Conservation (phyloP, 805 yeast species). For the Millerago galiae region DNA sequence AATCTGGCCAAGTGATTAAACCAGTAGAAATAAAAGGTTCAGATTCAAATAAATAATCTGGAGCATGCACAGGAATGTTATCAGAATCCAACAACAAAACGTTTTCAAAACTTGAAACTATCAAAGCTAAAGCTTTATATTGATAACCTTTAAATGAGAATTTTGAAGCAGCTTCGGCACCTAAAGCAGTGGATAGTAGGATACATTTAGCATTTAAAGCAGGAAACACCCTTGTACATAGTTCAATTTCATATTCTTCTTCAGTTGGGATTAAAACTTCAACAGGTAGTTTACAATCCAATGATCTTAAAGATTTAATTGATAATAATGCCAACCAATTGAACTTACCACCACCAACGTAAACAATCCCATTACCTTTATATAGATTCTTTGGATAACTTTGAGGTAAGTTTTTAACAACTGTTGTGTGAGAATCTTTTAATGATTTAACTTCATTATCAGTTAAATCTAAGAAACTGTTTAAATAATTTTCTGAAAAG, state of each 20-base stretch:
- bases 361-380: constrained; percentile 53
- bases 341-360: constrained; percentile 57
- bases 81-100: constrained; percentile 71
- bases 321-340: constrained; percentile 49
- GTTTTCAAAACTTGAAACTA: constrained; percentile 69
- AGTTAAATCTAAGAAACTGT: constrained; percentile 40
- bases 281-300: constrained; percentile 53
- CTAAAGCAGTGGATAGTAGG: constrained; percentile 54
- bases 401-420: constrained; percentile 43
- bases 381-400: constrained; percentile 39
- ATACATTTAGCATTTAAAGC: constrained; percentile 58
- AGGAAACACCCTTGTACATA: constrained; percentile 60
- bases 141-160: constrained; percentile 58
- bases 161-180: constrained; percentile 41
- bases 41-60: constrained; percentile 51
- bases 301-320: constrained; percentile 40
- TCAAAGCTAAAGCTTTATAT: constrained; percentile 58
- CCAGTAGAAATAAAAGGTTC: constrained; percentile 50
- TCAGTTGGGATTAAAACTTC: constrained; percentile 64
- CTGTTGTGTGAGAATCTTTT: constrained; percentile 39
- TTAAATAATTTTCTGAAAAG: constrained; percentile 48
- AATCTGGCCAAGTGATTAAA: constrained; percentile 75
- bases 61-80: constrained; percentile 59
- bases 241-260: constrained; percentile 62
- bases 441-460: constrained; percentile 37